phyloP scores from a whole-genome alignment of 164 flowering plant genomes.

The Piper longum region DNA sequence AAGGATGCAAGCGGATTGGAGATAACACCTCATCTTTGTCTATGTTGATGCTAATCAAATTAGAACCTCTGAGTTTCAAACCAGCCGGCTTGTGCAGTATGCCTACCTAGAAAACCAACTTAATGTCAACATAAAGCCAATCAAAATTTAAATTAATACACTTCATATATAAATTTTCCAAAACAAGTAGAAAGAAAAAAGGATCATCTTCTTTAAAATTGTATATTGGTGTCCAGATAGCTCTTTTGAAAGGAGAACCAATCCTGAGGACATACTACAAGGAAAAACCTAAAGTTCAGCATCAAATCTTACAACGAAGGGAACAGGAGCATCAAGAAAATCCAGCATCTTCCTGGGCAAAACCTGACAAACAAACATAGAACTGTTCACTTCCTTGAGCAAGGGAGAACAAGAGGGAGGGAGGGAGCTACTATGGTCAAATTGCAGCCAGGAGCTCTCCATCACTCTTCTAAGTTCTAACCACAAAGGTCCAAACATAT shows the following conservation, averaged over 20 bases:
- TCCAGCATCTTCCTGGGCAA: conserved; percentile 76
- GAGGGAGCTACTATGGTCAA: not conserved
- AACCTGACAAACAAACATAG: conserved; percentile 33
- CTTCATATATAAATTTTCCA: no score
- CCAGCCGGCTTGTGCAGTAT: conserved; percentile 50
- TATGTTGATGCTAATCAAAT: conserved; percentile 57
- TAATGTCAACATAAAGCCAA: conserved; percentile 3
- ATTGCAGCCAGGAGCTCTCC: not conserved
- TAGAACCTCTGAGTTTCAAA: conserved; percentile 53
- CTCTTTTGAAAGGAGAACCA: not conserved
- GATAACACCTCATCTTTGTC: conserved; percentile 46
- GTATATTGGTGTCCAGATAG: no score
- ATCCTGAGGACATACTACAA: not conserved
- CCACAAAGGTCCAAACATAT: no score
- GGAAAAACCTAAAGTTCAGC: not conserved
- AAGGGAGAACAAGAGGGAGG: not conserved
- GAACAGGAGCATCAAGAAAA: conserved; percentile 97
- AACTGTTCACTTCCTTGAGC: not conserved
- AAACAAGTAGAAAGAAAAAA: no score
- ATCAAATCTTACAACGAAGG: conserved; percentile 63
- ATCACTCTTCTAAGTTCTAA: no score
- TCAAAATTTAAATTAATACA: not conserved
- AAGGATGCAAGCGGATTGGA: no score
- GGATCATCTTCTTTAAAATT: no score
- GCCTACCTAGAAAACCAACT: conserved; percentile 54